Conservation (phyloP, 495 filamentous ascomycete species). For the Penicillium subrubescens region DNA sequence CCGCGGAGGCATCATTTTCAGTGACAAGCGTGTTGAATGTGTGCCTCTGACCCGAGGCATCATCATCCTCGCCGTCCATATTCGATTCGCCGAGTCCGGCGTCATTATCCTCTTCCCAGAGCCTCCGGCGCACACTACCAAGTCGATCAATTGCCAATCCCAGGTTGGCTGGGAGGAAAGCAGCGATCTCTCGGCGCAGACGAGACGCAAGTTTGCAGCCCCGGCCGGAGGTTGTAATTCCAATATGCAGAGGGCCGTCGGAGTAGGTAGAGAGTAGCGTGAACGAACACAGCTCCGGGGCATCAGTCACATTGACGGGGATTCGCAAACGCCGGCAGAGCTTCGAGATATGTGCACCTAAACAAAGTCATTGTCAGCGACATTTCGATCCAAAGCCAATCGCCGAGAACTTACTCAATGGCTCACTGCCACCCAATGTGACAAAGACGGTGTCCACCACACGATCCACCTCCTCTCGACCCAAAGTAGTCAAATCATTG, state of each 20-base stretch:
- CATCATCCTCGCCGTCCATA: constrained; percentile 72
- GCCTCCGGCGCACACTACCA: constrained; percentile 71
- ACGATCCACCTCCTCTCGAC: constrained; percentile 73
- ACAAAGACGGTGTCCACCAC: constrained; percentile 94
- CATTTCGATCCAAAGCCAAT: neutral
- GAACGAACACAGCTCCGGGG: constrained; percentile 86
- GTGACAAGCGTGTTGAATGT: constrained; percentile 81
- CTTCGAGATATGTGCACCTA: constrained; percentile 68
- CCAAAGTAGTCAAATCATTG: constrained; percentile 74
- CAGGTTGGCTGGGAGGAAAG: constrained; percentile 76
- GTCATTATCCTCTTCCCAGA: constrained; percentile 78
- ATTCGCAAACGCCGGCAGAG: constrained; percentile 80
- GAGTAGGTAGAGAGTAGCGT: constrained; percentile 83
- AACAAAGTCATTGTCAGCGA: neutral
- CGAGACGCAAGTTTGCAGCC: constrained; percentile 93
- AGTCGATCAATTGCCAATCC: constrained; percentile 78
- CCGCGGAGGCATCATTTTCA: constrained; percentile 71
- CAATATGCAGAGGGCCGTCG: constrained; percentile 91
- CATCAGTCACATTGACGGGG: constrained; percentile 89
- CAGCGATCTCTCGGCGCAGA: constrained; percentile 85
- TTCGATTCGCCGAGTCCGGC: constrained; percentile 46
- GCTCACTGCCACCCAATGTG: constrained; percentile 60
- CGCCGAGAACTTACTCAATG: constrained; percentile 46
- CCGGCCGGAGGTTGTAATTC: constrained; percentile 92
- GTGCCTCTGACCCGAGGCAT: constrained; percentile 78